Evolutionary conservation across 192 early-diverging fungal species (phyloP).

Genomic region (Podila epigama): DNA sequence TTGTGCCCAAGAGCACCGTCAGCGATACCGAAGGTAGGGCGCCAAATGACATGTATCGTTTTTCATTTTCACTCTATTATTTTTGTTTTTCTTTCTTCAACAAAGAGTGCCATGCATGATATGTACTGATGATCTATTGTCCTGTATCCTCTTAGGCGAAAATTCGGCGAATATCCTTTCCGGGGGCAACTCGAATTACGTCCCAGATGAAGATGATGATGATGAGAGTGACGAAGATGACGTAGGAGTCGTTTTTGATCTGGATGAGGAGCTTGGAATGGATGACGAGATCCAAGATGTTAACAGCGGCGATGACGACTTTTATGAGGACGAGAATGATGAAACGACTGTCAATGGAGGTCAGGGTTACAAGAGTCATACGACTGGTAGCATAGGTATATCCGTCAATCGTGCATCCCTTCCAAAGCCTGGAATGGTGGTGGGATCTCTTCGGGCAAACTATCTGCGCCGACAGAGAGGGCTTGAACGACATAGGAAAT

Average conservation of each 20-base stretch:
- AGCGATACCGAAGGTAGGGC: not conserved
- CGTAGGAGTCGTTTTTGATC: conserved; percentile 39
- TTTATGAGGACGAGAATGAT: not conserved
- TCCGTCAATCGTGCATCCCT: conserved; percentile 2
- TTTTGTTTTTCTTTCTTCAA: too few species aligned
- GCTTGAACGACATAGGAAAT: conserved; percentile 14
- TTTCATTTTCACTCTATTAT: too few species aligned
- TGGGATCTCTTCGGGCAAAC: conserved; percentile 33
- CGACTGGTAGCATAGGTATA: conserved; percentile 8
- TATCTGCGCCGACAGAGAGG: conserved; percentile 34
- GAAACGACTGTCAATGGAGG: not conserved
- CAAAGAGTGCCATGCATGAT: too few species aligned
- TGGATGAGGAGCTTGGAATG: conserved; percentile 44
- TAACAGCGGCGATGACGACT: not conserved
- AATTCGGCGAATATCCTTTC: too few species aligned
- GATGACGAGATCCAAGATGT: conserved; percentile 7
- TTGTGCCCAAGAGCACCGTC: conserved; percentile 7
- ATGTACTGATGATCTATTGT: too few species aligned
- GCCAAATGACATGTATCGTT: too few species aligned
- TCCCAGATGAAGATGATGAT: not conserved
- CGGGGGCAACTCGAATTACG: too few species aligned
- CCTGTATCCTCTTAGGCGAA: too few species aligned
- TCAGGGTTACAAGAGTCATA: not conserved
- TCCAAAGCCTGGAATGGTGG: conserved; percentile 27
- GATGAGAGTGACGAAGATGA: conserved; percentile 1